Evolutionary conservation across 106 monocot species (phyloP).

Genomic region (Dactylorhiza incarnata): DNA sequence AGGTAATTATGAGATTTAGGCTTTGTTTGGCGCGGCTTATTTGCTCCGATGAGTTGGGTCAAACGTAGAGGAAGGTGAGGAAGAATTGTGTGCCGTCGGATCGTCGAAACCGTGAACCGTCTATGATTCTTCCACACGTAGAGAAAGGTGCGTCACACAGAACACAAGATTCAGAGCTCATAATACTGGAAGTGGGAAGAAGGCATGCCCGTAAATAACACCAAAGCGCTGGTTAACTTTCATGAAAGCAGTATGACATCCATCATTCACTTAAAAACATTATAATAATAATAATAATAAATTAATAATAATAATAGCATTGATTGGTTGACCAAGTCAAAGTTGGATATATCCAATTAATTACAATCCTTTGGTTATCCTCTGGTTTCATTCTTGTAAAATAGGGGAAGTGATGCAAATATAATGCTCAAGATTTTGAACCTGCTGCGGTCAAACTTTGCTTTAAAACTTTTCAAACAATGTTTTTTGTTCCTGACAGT

Average conservation of each 20-base stretch:
- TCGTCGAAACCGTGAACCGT: too few relatives aligned
- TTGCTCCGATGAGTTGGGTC: too few relatives aligned
- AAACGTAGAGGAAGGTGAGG: too few relatives aligned
- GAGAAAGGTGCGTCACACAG: too few relatives aligned
- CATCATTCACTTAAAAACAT: not conserved
- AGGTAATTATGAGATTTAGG: too few relatives aligned
- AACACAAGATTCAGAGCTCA: too few relatives aligned
- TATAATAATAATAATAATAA: not conserved
- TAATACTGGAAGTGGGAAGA: too few relatives aligned
- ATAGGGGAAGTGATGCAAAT: not conserved
- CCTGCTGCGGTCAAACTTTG: not conserved
- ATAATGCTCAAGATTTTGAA: not conserved
- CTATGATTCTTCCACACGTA: too few relatives aligned
- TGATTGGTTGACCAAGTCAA: conserved; percentile 5
- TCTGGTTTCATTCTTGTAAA: not conserved
- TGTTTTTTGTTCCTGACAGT: conserved; percentile 1
- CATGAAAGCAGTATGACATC: not conserved
- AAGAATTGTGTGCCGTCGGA: too few relatives aligned
- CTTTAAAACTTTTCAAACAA: not conserved
- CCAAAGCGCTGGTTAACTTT: not conserved
- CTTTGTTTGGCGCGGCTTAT: too few relatives aligned
- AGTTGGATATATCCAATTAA: not conserved
- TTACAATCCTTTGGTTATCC: not conserved
- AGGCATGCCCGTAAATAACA: too few relatives aligned
- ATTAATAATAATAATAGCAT: not conserved